Evolutionary conservation across 2,329 filamentous ascomycete species (phyloP).

Genomic region (Neurospora sp.): DNA sequence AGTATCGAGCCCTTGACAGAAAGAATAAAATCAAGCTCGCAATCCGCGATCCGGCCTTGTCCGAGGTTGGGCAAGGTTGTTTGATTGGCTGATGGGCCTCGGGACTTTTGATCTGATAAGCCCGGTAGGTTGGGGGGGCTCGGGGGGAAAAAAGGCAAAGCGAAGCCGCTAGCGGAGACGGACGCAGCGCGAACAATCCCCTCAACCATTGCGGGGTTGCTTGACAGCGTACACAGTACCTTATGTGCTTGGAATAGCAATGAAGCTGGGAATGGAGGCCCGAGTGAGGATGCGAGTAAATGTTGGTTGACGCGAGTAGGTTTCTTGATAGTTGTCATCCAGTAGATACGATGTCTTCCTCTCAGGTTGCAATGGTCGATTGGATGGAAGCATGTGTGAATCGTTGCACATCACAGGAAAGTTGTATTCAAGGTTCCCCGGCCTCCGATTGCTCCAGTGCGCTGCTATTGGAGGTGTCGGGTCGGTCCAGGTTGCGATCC

Average conservation of each 20-base stretch:
- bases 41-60: background rate
- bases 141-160: background rate
- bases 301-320: conserved; percentile 9
- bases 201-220: background rate
- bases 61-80: background rate
- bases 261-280: background rate
- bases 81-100: background rate
- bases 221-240: background rate
- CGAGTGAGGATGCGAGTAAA: background rate
- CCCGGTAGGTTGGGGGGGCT: background rate
- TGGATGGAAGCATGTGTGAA: background rate
- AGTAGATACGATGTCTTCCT: background rate
- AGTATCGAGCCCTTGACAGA: background rate
- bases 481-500: background rate
- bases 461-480: background rate
- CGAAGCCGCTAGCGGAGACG: background rate
- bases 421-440: background rate
- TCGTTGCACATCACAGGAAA: no score
- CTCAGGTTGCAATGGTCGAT: background rate
- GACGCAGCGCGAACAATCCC: background rate
- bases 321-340: conserved; percentile 13
- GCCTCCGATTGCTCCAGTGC: background rate
- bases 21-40: background rate
- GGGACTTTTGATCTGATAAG: background rate
- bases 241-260: background rate